Evolutionary conservation across 2,329 filamentous ascomycete genomes (phyloP).

Genomic region (Fusarium xyrophilum): DNA sequence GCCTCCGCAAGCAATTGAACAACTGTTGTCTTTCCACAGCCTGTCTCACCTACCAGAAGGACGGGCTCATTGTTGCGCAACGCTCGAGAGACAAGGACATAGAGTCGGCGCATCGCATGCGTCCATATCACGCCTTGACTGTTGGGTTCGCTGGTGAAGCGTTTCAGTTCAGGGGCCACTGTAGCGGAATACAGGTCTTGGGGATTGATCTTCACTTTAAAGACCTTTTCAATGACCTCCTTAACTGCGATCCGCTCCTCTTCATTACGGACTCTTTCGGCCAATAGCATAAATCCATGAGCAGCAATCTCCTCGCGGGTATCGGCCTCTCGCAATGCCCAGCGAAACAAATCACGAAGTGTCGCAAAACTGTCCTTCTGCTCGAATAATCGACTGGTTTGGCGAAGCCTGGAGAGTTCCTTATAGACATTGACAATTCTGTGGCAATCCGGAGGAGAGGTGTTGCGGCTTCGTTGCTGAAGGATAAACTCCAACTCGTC

Average conservation of each 20-base stretch:
- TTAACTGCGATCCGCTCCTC: slow-evolving; percentile 88
- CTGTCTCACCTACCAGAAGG: slow-evolving; percentile 92
- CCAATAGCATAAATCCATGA: slow-evolving; percentile 96
- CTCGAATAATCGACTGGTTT: slow-evolving; percentile 91
- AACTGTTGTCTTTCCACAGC: slow-evolving; percentile 96
- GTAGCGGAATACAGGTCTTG: slow-evolving; percentile 73
- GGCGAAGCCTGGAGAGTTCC: slow-evolving; percentile 86
- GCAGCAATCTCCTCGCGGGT: slow-evolving; percentile 86
- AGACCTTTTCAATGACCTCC: slow-evolving; percentile 84
- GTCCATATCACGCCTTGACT: slow-evolving; percentile 86
- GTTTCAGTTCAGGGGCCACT: slow-evolving; percentile 62
- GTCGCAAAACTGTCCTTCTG: slow-evolving; percentile 98
- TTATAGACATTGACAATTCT: slow-evolving; percentile 94
- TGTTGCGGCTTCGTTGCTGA: slow-evolving; percentile 82
- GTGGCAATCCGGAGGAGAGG: slow-evolving; percentile 88
- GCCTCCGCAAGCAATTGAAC: slow-evolving; percentile 90
- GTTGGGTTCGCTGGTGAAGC: slow-evolving; percentile 56
- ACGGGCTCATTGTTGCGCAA: slow-evolving; percentile 92
- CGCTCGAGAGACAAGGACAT: slow-evolving; percentile 85
- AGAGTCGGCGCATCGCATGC: slow-evolving; percentile 88
- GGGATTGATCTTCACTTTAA: slow-evolving; percentile 84
- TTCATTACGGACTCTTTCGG: slow-evolving; percentile 89
- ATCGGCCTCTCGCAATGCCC: slow-evolving; percentile 86
- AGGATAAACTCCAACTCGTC: slow-evolving; percentile 92
- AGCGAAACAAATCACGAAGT: slow-evolving; percentile 91